A percentile compares a stretch with the other conserved stretches of the same genome.
These are phyloP conservation scores for Russula olivacea DNA, from an alignment of 768 basidiomycete species.

Conservation along the genomic window DNA sequence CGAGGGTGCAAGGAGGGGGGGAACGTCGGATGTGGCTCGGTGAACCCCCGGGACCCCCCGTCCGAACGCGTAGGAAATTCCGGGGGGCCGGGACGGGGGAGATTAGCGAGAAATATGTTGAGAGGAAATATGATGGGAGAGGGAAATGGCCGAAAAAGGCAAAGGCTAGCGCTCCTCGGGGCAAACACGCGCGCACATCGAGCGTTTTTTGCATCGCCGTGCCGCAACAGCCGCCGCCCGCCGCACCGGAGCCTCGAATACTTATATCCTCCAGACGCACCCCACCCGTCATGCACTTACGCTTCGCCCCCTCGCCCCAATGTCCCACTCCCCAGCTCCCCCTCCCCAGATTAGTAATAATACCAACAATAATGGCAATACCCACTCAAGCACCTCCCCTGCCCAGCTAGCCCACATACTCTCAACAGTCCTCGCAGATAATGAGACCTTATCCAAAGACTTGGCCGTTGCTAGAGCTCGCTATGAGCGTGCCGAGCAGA, in stretches of 20 bases:
- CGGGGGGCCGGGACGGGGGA: conserved; percentile 16
- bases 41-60: conserved; percentile 4
- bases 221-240: conserved; percentile 25
- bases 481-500: conserved; percentile 23
- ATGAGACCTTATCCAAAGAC: conserved; percentile 23
- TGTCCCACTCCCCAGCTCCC: conserved; percentile 24
- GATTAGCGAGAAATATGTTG: not conserved
- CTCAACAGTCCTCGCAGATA: conserved; percentile 25
- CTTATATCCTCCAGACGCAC: conserved; percentile 24
- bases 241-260: conserved; percentile 25
- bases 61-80: conserved; percentile 9
- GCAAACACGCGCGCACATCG: conserved; percentile 23
- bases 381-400: conserved; percentile 15
- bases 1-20: not conserved
- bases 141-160: conserved; percentile 19
- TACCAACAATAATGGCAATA: conserved; percentile 4
- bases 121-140: not conserved
- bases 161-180: conserved; percentile 24
- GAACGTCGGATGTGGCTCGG: conserved; percentile 8
- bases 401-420: conserved; percentile 25
- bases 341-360: conserved; percentile 21
- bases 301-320: conserved; percentile 22
- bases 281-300: conserved; percentile 21
- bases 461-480: conserved; percentile 18
- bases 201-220: conserved; percentile 23